Percentiles rank a stretch among this genome's conserved stretches.
Evolutionary conservation across 202 grass and related monocot species (phyloP).

Genomic region (Eragrostis tef): DNA sequence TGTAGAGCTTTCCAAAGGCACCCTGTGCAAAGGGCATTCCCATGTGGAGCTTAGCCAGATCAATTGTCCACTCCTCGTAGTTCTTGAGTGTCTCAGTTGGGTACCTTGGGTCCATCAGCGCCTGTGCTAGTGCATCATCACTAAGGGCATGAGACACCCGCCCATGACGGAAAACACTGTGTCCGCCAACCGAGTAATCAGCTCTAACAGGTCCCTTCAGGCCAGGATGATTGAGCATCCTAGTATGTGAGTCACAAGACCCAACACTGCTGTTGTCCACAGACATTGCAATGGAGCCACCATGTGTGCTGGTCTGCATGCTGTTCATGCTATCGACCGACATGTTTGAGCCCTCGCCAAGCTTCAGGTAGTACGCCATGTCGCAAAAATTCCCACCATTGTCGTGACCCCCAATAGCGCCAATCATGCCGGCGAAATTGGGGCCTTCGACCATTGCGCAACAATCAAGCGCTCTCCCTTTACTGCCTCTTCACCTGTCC

Average conservation of each 20-base stretch:
- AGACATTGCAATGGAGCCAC: constrained; percentile 64
- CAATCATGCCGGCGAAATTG: constrained; percentile 54
- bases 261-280: constrained; percentile 60
- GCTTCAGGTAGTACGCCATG: constrained; percentile 72
- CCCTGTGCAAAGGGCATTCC: constrained; percentile 72
- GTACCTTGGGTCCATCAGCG: constrained; percentile 63
- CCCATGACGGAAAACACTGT: constrained; percentile 53
- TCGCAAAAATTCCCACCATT: constrained; percentile 52
- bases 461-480: background rate
- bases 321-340: constrained; percentile 66
- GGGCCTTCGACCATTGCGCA: constrained; percentile 57
- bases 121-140: constrained; percentile 64
- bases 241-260: constrained; percentile 54
- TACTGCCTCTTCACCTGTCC: background rate
- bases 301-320: constrained; percentile 61
- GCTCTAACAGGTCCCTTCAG: constrained; percentile 45
- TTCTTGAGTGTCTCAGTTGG: constrained; percentile 63
- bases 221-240: constrained; percentile 64
- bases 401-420: constrained; percentile 42
- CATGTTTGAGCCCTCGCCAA: constrained; percentile 71
- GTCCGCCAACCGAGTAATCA: constrained; percentile 58
- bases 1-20: constrained; percentile 79
- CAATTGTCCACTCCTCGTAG: constrained; percentile 72
- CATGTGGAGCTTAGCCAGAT: constrained; percentile 70
- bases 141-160: constrained; percentile 62